phyloP scores from a whole-genome alignment of 2,329 filamentous ascomycete species.

The Trichoderma aggressivum region DNA sequence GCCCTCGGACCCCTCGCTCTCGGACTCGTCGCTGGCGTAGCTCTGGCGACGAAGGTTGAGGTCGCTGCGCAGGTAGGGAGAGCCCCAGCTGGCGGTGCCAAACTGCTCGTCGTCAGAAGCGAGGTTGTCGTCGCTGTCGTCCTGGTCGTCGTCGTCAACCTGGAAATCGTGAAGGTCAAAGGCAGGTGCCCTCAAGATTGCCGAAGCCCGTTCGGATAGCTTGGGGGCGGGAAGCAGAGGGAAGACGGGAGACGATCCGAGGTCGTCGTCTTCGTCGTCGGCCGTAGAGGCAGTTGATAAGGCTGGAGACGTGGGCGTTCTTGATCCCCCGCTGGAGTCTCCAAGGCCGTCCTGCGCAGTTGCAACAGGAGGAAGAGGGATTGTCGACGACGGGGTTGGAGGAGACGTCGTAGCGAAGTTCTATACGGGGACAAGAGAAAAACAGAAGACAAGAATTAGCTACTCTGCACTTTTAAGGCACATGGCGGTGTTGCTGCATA shows the following conservation, averaged over 20 bases:
- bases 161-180: constrained; percentile 20
- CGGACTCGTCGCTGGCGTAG: constrained; percentile 56
- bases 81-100: constrained; percentile 84
- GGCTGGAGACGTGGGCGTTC: constrained; percentile 52
- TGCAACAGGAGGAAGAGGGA: constrained; percentile 57
- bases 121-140: constrained; percentile 10
- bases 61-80: constrained; percentile 73
- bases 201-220: constrained; percentile 53
- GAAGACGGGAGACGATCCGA: constrained; percentile 55
- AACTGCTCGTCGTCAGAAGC: constrained; percentile 35
- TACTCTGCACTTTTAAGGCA: constrained; percentile 17
- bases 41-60: constrained; percentile 49
- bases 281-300: constrained; percentile 61
- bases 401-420: constrained; percentile 55
- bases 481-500: constrained; percentile 22
- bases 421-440: constrained; percentile 26
- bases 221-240: constrained; percentile 57
- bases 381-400: constrained; percentile 42
- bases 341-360: constrained; percentile 55
- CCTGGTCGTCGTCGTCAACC: constrained; percentile 22
- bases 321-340: constrained; percentile 35
- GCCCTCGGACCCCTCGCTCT: constrained; percentile 58
- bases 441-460: constrained; percentile 26
- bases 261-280: constrained; percentile 51
- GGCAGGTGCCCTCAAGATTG: constrained; percentile 55